Evolutionary conservation across 495 filamentous ascomycete genomes (phyloP), one percentile per base, ranked within the genome.

Genomic region (Xylaria acuta): DNA sequence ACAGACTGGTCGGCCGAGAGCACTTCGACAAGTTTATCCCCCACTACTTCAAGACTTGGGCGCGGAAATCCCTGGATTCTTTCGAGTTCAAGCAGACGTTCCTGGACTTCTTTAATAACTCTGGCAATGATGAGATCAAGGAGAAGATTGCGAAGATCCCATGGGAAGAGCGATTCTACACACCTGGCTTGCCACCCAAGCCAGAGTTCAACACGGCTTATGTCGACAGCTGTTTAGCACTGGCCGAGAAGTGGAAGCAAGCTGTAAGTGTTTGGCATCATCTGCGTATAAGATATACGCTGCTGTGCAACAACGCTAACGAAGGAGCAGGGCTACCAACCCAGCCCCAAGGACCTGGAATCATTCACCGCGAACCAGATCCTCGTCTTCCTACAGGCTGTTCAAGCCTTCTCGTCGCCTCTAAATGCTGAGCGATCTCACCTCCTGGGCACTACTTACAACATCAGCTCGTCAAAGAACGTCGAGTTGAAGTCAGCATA

Each of bases 1-100:
- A 99, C 73, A 90, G 89, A 38, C 85, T 96, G 12, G 84, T 99
- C 2, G 94, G 94, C n/a, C 91, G 92, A 74, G 85, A 90, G 51
- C 92, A 93, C 76, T 99, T 94, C 82, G 91, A 98, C 85, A 90
- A 88, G 72, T 99, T 97, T 82, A 97, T 99, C 74, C 94, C 95
- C 45, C 89, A 97, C 80, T 98, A 98, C 81, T 98, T 98, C 80
- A 90, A 85, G n/a, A 91, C 82, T 16, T 98, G 90, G 85, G 86
- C 90, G 45, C 84, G 87, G 70, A 93, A 92, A 75, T 97, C 94
- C 5, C 86, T 99, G 11, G 93, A 97, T 76, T 97, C 94, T 0
- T 94, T 91, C 72, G 94, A 99, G 69, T 99, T 99, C 87, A 96
- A 93, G 81, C 84, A 90, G 40, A 94, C 93, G 14, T 88, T 97